Conservation (phyloP, 306 rosid species). For the Biancaea sappan region DNA sequence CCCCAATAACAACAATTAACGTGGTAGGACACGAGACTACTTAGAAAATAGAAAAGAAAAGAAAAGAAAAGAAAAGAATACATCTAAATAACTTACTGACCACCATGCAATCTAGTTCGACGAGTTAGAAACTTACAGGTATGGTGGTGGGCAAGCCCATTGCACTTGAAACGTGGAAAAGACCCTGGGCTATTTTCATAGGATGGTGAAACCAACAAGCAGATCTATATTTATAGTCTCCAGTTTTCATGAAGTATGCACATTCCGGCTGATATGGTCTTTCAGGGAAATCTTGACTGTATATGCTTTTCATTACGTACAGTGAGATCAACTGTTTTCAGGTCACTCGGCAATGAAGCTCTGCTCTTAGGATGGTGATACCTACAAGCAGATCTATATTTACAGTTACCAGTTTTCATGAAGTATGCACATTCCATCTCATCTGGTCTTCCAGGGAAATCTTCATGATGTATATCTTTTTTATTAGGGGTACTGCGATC, state of each 20-base stretch:
- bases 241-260: not conserved
- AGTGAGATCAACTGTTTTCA: not conserved
- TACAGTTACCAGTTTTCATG: not conserved
- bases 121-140: slow-evolving; percentile 10
- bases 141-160: not conserved
- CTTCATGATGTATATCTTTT: not conserved
- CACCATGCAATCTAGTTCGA: not conserved
- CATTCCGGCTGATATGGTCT: too few relatives aligned
- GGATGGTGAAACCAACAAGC: not conserved
- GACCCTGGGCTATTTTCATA: not conserved
- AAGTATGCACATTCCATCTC: too few relatives aligned
- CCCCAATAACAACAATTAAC: too few relatives aligned
- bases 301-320: not conserved
- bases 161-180: not conserved
- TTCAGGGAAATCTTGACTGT: not conserved
- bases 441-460: not conserved
- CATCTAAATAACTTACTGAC: not conserved
- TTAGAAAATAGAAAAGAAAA: too few relatives aligned
- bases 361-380: slow-evolving; percentile 10
- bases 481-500: not conserved
- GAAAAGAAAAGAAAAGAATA: too few relatives aligned
- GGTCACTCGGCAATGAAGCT: not conserved
- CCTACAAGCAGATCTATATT: not conserved
- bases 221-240: not conserved
- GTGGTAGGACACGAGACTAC: too few relatives aligned